Evolutionary conservation across 2,329 filamentous ascomycete species (phyloP), one percentile per base, ranked within the genome.

Genomic region (Aspergillus glaucus): DNA sequence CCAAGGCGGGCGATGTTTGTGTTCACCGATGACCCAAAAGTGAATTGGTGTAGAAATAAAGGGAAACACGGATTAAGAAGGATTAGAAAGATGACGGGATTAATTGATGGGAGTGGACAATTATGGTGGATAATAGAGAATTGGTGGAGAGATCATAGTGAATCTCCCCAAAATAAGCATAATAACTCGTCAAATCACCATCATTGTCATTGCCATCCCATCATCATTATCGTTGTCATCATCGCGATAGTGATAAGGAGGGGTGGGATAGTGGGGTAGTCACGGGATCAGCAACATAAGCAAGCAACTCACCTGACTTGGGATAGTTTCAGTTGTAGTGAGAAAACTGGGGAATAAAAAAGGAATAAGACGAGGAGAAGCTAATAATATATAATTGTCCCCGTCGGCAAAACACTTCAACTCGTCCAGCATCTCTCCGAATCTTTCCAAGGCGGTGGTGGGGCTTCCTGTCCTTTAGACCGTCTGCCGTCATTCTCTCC

Each of bases 21-120:
- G 53, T 69, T 69, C 66, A 69, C 66, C 66, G 66, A 69, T 62
- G 59, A 60, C 66, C 66, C 62, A 64, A 68, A 69, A 64, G 44
- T 50, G 55, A 51, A 44, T 49, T 43, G 48, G 50, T 54, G 57
- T 49, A 52, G 53, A 52, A 44, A 52, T 47, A 44, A 51, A 50
- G 50, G 51, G 26, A 30, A 30, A 12, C 26, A 12, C 10, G 26
- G 26, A 12, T 30, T 30, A 9, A 9, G 26, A 30, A 53, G 49
- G 45, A 51, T 47, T 37, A 48, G 46, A 49, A 45, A 52, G 50
- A 39, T 37, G 17, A 12, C 22, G 12, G 28, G 43, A 28, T 24
- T 12, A 30, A 12, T 30, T 30, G 26, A 30, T n/a, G 28, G 40
- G 24, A 43, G 32, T 19, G 22, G 39, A 40, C 32, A 14, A 34